Percentiles rank a stretch among this genome's conserved stretches.
These are phyloP conservation scores for Leucocoprinus leucothites DNA, from an alignment of 768 basidiomycete genomes.

Conservation along the genomic window DNA sequence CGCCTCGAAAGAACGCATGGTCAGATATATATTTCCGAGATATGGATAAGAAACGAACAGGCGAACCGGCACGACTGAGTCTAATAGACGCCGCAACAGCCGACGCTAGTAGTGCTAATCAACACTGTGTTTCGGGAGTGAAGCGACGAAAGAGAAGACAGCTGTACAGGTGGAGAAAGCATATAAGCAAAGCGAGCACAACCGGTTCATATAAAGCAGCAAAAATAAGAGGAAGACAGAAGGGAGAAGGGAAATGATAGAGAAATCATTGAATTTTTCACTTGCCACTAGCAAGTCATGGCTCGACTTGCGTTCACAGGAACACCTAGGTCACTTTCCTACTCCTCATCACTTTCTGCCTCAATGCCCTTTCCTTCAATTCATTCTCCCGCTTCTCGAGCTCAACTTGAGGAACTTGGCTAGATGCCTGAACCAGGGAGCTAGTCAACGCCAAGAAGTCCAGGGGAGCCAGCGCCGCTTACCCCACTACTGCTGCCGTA, in stretches of 20 bases:
- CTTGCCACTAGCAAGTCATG: slow-evolving; percentile 9
- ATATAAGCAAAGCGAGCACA: slow-evolving; percentile 10
- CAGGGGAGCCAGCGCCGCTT: slow-evolving; percentile 13
- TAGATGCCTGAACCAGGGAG: slow-evolving; percentile 17
- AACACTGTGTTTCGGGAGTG: not conserved
- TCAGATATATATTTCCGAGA: slow-evolving; percentile 8
- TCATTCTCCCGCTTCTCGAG: slow-evolving; percentile 74
- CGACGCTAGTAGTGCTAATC: not conserved
- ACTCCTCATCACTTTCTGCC: slow-evolving; percentile 78
- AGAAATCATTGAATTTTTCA: slow-evolving; percentile 1
- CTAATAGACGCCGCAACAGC: not conserved
- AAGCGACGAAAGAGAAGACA: not conserved
- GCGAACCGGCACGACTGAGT: not conserved
- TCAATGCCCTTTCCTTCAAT: slow-evolving; percentile 74
- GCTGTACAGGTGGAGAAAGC: slow-evolving; percentile 1
- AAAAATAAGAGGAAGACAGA: not conserved
- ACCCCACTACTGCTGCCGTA: slow-evolving; percentile 25
- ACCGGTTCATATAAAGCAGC: not conserved
- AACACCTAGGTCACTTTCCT: slow-evolving; percentile 40
- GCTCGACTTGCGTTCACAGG: not conserved
- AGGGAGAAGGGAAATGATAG: not conserved
- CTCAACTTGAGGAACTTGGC: slow-evolving; percentile 32
- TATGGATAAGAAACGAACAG: not conserved
- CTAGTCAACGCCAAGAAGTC: slow-evolving; percentile 11
- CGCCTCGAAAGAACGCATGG: not conserved